Evolutionary conservation across 371 early-diverging fungal species (phyloP).

Genomic region (Mortierella sp.): DNA sequence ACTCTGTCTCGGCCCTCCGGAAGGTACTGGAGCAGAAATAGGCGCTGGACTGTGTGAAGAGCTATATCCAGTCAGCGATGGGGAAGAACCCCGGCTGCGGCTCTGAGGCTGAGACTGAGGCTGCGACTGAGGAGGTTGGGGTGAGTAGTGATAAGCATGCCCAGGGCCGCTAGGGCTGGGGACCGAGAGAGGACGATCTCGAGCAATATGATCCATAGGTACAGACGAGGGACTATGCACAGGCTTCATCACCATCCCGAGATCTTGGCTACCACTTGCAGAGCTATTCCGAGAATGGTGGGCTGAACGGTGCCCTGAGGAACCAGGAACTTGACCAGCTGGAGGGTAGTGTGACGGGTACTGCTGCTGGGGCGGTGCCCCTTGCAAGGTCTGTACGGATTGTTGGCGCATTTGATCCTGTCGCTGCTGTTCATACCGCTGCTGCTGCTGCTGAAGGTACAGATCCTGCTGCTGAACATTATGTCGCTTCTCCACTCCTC

Average conservation of each 20-base stretch:
- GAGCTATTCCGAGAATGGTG: constrained; percentile 43
- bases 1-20: constrained; percentile 25
- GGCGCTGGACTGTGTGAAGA: constrained; percentile 35
- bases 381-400: background rate
- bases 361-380: constrained; percentile 12
- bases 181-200: constrained; percentile 23
- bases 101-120: constrained; percentile 9
- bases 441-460: constrained; percentile 13
- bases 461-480: constrained; percentile 1
- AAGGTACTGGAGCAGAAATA: constrained; percentile 12
- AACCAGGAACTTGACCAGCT: background rate
- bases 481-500: no score
- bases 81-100: constrained; percentile 43
- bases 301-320: constrained; percentile 31
- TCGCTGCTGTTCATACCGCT: constrained; percentile 16
- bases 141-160: constrained; percentile 4
- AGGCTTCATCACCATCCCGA: constrained; percentile 35
- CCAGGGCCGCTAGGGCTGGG: constrained; percentile 29
- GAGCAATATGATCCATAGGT: constrained; percentile 14
- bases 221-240: constrained; percentile 14
- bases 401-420: constrained; percentile 3
- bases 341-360: constrained; percentile 1
- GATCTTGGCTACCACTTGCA: constrained; percentile 11
- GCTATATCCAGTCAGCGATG: constrained; percentile 29
- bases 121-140: background rate